Evolutionary conservation across 2,329 filamentous ascomycete genomes (phyloP).

Genomic region (Shiraia sp.): DNA sequence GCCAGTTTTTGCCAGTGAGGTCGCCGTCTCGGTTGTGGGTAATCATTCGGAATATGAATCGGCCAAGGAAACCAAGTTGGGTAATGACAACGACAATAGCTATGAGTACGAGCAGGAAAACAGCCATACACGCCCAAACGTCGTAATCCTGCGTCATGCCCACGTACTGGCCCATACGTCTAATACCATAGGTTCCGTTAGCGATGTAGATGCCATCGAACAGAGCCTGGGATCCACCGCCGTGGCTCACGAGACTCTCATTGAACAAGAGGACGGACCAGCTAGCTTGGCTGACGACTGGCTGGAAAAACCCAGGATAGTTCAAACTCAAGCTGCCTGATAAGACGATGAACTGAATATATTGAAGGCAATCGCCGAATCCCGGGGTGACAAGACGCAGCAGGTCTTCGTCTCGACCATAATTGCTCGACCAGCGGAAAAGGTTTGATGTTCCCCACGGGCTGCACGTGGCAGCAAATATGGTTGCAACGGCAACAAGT

Average conservation of each 20-base stretch:
- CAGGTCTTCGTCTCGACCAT: constrained; percentile 89
- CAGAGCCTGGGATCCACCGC: constrained; percentile 67
- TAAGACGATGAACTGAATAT: constrained; percentile 89
- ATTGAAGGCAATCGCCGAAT: constrained; percentile 95
- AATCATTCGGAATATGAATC: constrained; percentile 75
- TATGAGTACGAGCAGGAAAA: constrained; percentile 84
- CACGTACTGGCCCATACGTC: constrained; percentile 76
- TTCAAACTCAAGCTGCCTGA: constrained; percentile 84
- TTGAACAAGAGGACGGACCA: constrained; percentile 96
- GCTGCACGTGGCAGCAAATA: constrained; percentile 83
- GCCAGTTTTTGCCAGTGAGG: constrained; percentile 85
- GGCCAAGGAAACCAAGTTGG: constrained; percentile 74
- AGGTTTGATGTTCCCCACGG: constrained; percentile 91
- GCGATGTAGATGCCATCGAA: constrained; percentile 86
- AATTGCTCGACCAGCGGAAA: constrained; percentile 98
- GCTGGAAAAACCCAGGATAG: constrained; percentile 95
- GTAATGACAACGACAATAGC: constrained; percentile 68
- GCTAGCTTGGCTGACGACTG: constrained; percentile 80
- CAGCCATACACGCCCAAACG: constrained; percentile 91
- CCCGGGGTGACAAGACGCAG: constrained; percentile 91
- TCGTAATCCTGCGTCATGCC: constrained; percentile 78
- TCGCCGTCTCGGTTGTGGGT: constrained; percentile 80
- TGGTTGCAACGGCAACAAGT: constrained; percentile 78
- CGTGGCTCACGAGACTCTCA: constrained; percentile 77
- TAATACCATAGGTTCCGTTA: constrained; percentile 77